Evolutionary conservation across 2,329 filamentous ascomycete genomes (phyloP).

Genomic region (Alternaria solani): DNA sequence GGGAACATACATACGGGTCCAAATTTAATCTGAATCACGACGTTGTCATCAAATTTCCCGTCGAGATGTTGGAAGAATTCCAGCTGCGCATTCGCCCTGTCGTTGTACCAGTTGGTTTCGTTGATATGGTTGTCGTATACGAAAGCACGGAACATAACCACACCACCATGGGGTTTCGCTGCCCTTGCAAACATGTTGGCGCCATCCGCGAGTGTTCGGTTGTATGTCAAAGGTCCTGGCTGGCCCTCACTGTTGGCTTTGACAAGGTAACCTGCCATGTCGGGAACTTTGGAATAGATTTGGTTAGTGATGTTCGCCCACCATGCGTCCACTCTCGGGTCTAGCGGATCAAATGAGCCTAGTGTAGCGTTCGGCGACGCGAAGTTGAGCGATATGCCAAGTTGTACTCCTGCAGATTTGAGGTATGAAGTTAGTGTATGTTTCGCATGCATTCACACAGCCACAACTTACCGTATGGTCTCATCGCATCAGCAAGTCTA

Average conservation of each 20-base stretch:
- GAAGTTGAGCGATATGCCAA: slow-evolving; percentile 74
- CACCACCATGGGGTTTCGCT: slow-evolving; percentile 92
- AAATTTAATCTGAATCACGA: slow-evolving; percentile 77
- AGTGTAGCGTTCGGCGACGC: slow-evolving; percentile 66
- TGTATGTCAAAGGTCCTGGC: slow-evolving; percentile 73
- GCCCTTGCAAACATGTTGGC: slow-evolving; percentile 80
- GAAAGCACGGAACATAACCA: slow-evolving; percentile 76
- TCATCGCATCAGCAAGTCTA: slow-evolving; percentile 69
- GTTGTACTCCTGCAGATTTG: slow-evolving; percentile 53
- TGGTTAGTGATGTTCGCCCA: slow-evolving; percentile 68
- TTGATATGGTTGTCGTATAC: slow-evolving; percentile 70
- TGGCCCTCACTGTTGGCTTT: slow-evolving; percentile 78
- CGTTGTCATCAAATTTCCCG: slow-evolving; percentile 72
- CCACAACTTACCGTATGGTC: slow-evolving; percentile 64
- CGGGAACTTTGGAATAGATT: slow-evolving; percentile 69
- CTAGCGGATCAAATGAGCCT: slow-evolving; percentile 70
- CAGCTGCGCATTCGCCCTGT: slow-evolving; percentile 74
- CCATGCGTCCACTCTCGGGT: slow-evolving; percentile 66
- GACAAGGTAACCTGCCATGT: slow-evolving; percentile 73
- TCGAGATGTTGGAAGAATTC: slow-evolving; percentile 72
- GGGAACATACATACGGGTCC: slow-evolving; percentile 57
- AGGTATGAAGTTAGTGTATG: background rate
- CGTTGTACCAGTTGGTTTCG: slow-evolving; percentile 68
- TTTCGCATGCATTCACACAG: background rate
- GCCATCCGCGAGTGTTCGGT: slow-evolving; percentile 72